Evolutionary conservation across 768 basidiomycete species (phyloP).

Genomic region (Tulasnella sp.): DNA sequence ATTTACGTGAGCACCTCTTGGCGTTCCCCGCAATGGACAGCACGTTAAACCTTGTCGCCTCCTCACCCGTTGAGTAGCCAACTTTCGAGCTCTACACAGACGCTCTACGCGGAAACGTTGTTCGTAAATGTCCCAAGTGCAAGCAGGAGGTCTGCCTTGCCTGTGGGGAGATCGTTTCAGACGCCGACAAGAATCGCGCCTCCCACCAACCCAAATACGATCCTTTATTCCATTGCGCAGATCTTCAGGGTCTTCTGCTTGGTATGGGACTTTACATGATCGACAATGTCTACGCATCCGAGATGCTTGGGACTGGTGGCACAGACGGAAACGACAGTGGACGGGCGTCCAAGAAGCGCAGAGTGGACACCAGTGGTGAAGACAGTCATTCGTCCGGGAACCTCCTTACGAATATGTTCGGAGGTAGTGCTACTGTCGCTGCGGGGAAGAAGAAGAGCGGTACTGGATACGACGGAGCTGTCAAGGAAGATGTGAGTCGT

Average conservation of each 20-base stretch:
- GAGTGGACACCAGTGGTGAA: slow-evolving; percentile 19
- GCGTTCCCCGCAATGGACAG: not conserved
- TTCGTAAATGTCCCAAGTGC: slow-evolving; percentile 56
- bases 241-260: slow-evolving; percentile 80
- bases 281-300: slow-evolving; percentile 58
- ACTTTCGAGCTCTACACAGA: slow-evolving; percentile 64
- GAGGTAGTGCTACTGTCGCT: not conserved
- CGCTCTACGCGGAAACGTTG: slow-evolving; percentile 51
- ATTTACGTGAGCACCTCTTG: slow-evolving; percentile 46
- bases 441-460: slow-evolving; percentile 63
- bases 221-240: slow-evolving; percentile 79
- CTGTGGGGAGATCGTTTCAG: slow-evolving; percentile 52
- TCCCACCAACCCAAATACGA: slow-evolving; percentile 40
- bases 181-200: slow-evolving; percentile 36
- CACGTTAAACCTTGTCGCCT: not conserved
- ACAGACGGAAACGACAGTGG: slow-evolving; percentile 30
- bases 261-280: slow-evolving; percentile 87
- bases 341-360: slow-evolving; percentile 5
- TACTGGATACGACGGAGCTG: slow-evolving; percentile 78
- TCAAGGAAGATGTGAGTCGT: slow-evolving; percentile 70
- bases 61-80: slow-evolving; percentile 33
- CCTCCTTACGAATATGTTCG: not conserved
- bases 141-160: slow-evolving; percentile 49
- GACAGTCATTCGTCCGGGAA: slow-evolving; percentile 19
- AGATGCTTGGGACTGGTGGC: slow-evolving; percentile 29